Evolutionary conservation across 2,329 filamentous ascomycete genomes (phyloP).

Genomic region (Colletotrichum navitas): DNA sequence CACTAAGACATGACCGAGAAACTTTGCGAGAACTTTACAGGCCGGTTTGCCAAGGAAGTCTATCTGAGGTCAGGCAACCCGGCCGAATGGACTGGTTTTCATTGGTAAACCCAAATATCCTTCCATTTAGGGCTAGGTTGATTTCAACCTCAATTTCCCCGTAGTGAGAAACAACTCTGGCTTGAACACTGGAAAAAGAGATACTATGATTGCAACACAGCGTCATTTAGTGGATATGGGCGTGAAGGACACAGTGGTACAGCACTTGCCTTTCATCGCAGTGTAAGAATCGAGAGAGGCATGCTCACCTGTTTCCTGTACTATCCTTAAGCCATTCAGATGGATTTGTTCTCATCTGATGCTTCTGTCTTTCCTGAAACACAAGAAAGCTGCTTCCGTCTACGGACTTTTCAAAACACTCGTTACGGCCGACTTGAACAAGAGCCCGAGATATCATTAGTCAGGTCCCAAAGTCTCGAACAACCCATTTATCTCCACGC

Average conservation of each 20-base stretch:
- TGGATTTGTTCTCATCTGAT: not conserved
- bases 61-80: conserved; percentile 3
- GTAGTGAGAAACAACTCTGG: not conserved
- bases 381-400: not conserved
- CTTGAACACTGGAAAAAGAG: not conserved
- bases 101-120: conserved; percentile 14
- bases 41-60: not conserved
- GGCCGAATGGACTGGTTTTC: not conserved
- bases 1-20: conserved; percentile 15
- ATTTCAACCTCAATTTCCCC: conserved; percentile 12
- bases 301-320: not conserved
- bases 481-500: not conserved
- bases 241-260: too few species aligned
- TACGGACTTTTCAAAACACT: not conserved
- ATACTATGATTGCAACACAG: too few species aligned
- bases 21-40: not conserved
- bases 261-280: not conserved
- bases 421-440: not conserved
- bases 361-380: not conserved
- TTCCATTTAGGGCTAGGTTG: not conserved
- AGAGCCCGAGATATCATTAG: not conserved
- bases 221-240: not conserved
- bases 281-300: not conserved
- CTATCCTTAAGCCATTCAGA: too few species aligned
- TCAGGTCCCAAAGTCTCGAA: not conserved